A percentile compares a stretch with the other conserved stretches of the same genome.
Conservation (phyloP, 441 rosid species). For the Syzygium malaccense region DNA sequence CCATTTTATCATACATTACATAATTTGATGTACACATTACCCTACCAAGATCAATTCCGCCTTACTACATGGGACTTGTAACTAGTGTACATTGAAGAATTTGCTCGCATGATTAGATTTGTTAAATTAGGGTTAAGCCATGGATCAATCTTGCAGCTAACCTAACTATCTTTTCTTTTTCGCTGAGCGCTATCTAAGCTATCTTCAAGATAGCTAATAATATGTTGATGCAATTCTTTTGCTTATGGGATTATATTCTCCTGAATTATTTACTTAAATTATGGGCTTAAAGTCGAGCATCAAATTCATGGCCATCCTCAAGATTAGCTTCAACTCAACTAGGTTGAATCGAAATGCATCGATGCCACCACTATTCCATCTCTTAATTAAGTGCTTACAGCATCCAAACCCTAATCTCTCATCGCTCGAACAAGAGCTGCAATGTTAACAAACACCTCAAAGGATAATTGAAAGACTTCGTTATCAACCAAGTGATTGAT, state of each 20-base stretch:
- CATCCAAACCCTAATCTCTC: not conserved
- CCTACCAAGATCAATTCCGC: not conserved
- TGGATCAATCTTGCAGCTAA: not conserved
- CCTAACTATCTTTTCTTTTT: not conserved
- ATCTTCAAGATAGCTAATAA: not conserved
- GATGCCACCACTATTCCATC: not conserved
- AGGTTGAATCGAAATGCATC: not conserved
- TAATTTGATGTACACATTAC: not conserved
- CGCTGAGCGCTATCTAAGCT: not conserved
- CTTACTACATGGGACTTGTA: not conserved
- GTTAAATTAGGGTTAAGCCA: not conserved
- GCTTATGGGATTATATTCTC: not conserved
- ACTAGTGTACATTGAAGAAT: not conserved
- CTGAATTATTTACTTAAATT: not conserved
- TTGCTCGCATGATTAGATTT: not conserved
- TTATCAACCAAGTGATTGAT: not conserved
- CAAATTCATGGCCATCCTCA: not conserved
- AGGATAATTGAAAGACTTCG: not conserved
- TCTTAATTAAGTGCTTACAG: not conserved
- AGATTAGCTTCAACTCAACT: not conserved
- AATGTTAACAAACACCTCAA: not conserved
- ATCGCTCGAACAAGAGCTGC: not conserved
- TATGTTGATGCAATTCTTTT: not conserved
- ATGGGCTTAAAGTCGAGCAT: not conserved
- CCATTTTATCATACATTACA: not conserved